Conservation (phyloP, 768 basidiomycete genomes). For the Kondoa malvinella region DNA sequence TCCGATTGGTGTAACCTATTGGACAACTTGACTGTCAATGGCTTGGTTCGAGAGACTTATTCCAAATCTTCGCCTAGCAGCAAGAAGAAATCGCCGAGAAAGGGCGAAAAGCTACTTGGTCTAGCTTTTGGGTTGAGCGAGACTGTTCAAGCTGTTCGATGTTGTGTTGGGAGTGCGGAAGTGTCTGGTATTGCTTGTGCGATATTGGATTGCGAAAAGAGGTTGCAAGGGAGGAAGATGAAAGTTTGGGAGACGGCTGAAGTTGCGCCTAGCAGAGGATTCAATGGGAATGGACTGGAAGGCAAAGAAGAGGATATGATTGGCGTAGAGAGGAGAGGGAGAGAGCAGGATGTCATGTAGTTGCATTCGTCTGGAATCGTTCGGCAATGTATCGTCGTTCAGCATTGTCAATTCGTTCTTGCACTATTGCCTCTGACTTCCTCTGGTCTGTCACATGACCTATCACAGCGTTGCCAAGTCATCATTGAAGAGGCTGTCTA, state of each 20-base stretch:
- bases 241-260: constrained; percentile 2
- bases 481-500: no score
- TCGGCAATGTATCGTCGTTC: no score
- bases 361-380: no score
- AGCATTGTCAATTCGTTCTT: no score
- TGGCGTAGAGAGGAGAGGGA: constrained; percentile 3
- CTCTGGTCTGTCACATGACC: no score
- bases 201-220: constrained; percentile 7
- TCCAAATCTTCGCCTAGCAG: background rate
- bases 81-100: constrained; percentile 10
- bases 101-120: constrained; percentile 11
- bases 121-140: constrained; percentile 5
- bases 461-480: no score
- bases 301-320: constrained; percentile 7
- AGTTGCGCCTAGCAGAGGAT: constrained; percentile 13
- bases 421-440: no score
- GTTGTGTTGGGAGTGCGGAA: background rate
- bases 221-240: constrained; percentile 4
- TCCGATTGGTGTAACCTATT: constrained; percentile 57
- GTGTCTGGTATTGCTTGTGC: constrained; percentile 6
- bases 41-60: background rate
- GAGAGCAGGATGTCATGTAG: constrained; percentile 1
- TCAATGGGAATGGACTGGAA: constrained; percentile 15
- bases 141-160: background rate
- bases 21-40: constrained; percentile 6